Base-by-base conservation (phyloP, 768 basidiomycete genomes). In the Daedaleopsis nitida region DNA sequence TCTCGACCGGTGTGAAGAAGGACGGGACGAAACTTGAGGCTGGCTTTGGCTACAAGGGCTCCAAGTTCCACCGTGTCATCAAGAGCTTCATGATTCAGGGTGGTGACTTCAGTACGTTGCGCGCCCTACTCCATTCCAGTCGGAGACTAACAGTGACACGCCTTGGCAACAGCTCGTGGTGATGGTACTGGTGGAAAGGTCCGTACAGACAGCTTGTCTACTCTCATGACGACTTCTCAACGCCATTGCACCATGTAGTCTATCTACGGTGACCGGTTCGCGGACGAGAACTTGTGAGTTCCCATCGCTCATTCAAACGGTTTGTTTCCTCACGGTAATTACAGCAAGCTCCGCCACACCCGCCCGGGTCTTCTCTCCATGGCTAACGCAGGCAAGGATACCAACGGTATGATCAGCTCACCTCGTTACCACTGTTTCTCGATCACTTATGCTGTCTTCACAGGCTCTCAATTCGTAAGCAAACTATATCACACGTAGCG, bases 21-120 rank as follows among this genome's bases (percentile, higher is more conserved):
- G 86, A 91, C 59, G 92, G 91, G 62, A 81, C 81, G 1, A 73
- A 77, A 35, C 70, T 81, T 56, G 84, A 86, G 17, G 84, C 91
- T 51, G 94, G 88, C 17, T 96, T 82, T 71, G 95, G 96, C 11
- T 99, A 94, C 84, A 90, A 96, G 76, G 95, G 93, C 47, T 95
- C 94, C 62, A 88, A 88, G 67, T 99, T 99, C 86, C 96, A 99
- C 78, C 90, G 96, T 72, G 86, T 98, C 63, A 96, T 97, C 74
- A 92, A 93, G 76, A 80, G 91, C 69, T 96, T 96, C 77, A 96
- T 96, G 94, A 94, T 96, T 68, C 96, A 98, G 78, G 96, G 96
- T 70, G 96, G 96, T 77, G 96, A 98, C 79, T 99, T 98, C 77
- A 97, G 92, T 91, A 74, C 68, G 91, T 84, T 21, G 23, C 17